phyloP scores from a whole-genome alignment of 2,329 filamentous ascomycete genomes.

The Diaporthe sp. region DNA sequence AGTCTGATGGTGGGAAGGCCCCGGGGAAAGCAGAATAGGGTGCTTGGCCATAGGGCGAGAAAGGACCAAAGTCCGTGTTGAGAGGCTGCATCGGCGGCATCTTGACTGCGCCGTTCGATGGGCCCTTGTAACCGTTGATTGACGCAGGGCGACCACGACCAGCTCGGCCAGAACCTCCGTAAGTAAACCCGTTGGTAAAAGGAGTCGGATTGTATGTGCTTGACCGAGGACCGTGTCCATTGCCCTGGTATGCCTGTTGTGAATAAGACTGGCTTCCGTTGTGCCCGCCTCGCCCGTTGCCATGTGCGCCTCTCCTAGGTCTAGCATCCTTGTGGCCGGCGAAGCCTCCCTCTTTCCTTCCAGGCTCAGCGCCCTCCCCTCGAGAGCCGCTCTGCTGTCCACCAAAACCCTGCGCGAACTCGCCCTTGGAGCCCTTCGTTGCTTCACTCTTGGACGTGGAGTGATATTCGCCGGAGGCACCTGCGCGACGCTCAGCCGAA shows the following conservation, averaged over 20 bases:
- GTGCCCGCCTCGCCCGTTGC: slow-evolving; percentile 37
- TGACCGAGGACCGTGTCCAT: slow-evolving; percentile 37
- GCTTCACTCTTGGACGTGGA: slow-evolving; percentile 35
- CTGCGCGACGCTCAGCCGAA: slow-evolving; percentile 33
- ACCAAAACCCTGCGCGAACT: slow-evolving; percentile 14
- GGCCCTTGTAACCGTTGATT: slow-evolving; percentile 37
- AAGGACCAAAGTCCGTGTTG: slow-evolving; percentile 51
- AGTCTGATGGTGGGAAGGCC: slow-evolving; percentile 42
- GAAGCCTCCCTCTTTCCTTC: slow-evolving; percentile 38
- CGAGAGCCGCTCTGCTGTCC: slow-evolving; percentile 21
- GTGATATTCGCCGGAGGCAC: slow-evolving; percentile 31
- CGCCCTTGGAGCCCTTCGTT: slow-evolving; percentile 36
- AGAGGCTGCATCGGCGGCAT: slow-evolving; percentile 50
- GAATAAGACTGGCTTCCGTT: slow-evolving; percentile 36
- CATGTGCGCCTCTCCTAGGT: slow-evolving; percentile 38
- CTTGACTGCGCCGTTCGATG: slow-evolving; percentile 43
- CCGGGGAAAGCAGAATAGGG: slow-evolving; percentile 65
- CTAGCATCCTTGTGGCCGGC: slow-evolving; percentile 35
- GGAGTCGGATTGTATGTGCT: slow-evolving; percentile 33
- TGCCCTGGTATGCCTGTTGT: slow-evolving; percentile 35
- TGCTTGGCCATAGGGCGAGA: slow-evolving; percentile 56
- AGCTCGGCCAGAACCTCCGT: slow-evolving; percentile 49
- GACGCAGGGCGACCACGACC: slow-evolving; percentile 51
- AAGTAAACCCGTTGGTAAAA: slow-evolving; percentile 28
- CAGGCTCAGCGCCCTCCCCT: slow-evolving; percentile 34